Base-by-base conservation (phyloP, 495 filamentous ascomycete genomes). In the Oidiodendron maius region DNA sequence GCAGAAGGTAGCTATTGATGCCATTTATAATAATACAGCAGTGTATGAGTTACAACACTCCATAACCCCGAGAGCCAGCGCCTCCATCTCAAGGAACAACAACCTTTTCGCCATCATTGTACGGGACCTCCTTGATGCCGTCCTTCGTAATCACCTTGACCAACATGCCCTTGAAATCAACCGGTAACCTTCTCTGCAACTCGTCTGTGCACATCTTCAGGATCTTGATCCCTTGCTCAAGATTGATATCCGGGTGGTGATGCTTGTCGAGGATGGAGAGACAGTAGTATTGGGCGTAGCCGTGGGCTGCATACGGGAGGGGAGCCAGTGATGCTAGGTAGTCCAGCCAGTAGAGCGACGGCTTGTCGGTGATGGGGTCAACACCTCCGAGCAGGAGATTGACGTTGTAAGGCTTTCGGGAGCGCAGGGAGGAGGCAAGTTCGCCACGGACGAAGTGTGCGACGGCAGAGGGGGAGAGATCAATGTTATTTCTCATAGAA, bases 251-350 rank as follows among this genome's bases (percentile, higher is more conserved):
- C 28, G 93, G 91, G 53, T 97, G 86, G 63, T 98, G 93, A 58
- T 97, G 93, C 70, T 98, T 98, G 71, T 98, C 93, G 16, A 98
- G 80, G 52, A 95, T 91, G 2, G 89, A 94, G 36, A 97, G 75
- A 65, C 90, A 95, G 75, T 95, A 95, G 70, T 95, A 95, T 72
- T 98, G 93, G 26, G 93, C 94, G 69, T 98, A 98, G 48, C 93
- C 93, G 58, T 98, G 93, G 38, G 94, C 93, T 21, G 93, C 94
- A 65, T 98, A 98, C 53, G 93, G 93, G 24, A 97, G 72, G 12
- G 81, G 73, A 2, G 91, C 93, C 62, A 89, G 70, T 32, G 90
- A 82, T 43, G 93, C 93, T 63, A 98, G 79, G 65, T 97, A 96
- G 66, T 98, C 93, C 50, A 96, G 76, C 93, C 93, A 98, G 80